Conservation (phyloP, 169 alveolate genomes). For the Eimeria tenella region DNA sequence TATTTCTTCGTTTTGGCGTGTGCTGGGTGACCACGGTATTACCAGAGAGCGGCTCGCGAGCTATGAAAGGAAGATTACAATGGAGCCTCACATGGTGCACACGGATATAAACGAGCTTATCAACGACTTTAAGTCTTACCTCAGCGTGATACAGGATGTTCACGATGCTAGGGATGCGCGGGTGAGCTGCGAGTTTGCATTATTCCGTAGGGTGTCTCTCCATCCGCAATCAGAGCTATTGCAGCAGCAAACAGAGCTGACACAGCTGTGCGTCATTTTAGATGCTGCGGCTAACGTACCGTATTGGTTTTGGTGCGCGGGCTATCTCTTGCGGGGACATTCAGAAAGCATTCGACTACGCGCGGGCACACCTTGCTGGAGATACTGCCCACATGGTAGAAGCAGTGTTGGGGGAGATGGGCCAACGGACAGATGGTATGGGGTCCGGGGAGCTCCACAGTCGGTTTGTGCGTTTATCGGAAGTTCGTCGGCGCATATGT, state of each 20-base stretch:
- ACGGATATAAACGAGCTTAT: conserved; percentile 86
- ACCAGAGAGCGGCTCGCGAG: conserved; percentile 90
- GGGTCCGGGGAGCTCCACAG: conserved; percentile 34
- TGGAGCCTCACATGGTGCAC: conserved; percentile 91
- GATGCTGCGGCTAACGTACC: neutral
- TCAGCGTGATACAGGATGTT: conserved; percentile 79
- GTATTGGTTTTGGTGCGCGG: neutral
- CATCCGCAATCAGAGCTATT: too few relatives aligned
- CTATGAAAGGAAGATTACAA: conserved; percentile 92
- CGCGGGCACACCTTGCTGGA: conserved; percentile 68
- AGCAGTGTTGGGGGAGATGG: conserved; percentile 45
- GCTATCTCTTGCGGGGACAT: neutral
- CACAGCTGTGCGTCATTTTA: neutral
- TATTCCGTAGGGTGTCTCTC: too few relatives aligned
- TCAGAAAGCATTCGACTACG: conserved; percentile 78
- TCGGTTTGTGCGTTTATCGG: conserved; percentile 62
- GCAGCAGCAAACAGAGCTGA: too few relatives aligned
- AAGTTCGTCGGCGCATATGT: conserved; percentile 55
- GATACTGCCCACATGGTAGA: conserved; percentile 41
- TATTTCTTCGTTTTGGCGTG: conserved; percentile 89
- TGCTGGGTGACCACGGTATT: conserved; percentile 89
- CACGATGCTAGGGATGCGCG: conserved; percentile 81
- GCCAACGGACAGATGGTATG: conserved; percentile 67
- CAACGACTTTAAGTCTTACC: conserved; percentile 80
- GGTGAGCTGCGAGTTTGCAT: neutral